phyloP scores from a whole-genome alignment of 768 basidiomycete species.

The Pulveroboletus sp. region DNA sequence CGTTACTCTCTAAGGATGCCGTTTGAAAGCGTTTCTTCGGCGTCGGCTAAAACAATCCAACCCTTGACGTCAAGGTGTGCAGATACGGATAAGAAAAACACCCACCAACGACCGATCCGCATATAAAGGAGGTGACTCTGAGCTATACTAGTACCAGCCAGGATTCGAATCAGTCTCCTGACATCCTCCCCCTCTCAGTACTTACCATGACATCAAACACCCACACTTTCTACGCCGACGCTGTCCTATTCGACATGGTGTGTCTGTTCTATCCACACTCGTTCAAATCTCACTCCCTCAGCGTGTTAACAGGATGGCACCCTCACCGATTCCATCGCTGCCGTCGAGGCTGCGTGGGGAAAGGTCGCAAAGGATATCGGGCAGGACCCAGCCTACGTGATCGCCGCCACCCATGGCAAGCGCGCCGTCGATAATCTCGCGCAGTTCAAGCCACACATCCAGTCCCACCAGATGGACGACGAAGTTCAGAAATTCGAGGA shows the following conservation, averaged over 20 bases:
- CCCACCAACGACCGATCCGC: not conserved
- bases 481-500: slow-evolving; percentile 64
- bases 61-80: slow-evolving; percentile 31
- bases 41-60: slow-evolving; percentile 1
- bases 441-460: slow-evolving; percentile 56
- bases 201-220: slow-evolving; percentile 23
- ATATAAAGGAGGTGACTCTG: slow-evolving; percentile 24
- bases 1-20: slow-evolving; percentile 4
- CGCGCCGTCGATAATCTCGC: slow-evolving; percentile 74
- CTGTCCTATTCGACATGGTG: slow-evolving; percentile 70
- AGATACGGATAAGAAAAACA: slow-evolving; percentile 3
- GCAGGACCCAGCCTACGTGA: slow-evolving; percentile 62
- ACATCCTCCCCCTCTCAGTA: not conserved
- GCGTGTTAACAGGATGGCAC: slow-evolving; percentile 55
- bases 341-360: slow-evolving; percentile 75
- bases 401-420: slow-evolving; percentile 76
- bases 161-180: slow-evolving; percentile 6
- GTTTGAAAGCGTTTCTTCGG: not conserved
- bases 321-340: slow-evolving; percentile 69
- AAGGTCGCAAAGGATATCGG: slow-evolving; percentile 69
- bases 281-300: slow-evolving; percentile 24
- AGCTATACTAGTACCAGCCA: slow-evolving; percentile 8
- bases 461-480: slow-evolving; percentile 51
- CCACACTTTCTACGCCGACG: slow-evolving; percentile 48
- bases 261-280: slow-evolving; percentile 12